Evolutionary conservation across 163 green algal species (phyloP).

Genomic region (Prototheca stagnorum): DNA sequence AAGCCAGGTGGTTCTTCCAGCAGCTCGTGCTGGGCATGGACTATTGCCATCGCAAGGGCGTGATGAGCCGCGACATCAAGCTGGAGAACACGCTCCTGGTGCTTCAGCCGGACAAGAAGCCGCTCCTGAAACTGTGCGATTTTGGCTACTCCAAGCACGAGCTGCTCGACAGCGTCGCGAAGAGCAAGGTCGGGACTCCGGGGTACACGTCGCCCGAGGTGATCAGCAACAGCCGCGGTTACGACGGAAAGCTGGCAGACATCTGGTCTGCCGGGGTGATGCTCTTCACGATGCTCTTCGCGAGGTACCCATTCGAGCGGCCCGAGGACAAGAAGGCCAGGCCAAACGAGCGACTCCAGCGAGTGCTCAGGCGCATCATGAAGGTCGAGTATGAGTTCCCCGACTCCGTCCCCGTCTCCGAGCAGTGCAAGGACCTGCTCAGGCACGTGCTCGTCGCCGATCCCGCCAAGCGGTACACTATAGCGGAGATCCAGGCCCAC

Average conservation of each 20-base stretch:
- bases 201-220: slow-evolving; percentile 35
- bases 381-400: slow-evolving; percentile 71
- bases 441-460: slow-evolving; percentile 69
- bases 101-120: slow-evolving; percentile 26
- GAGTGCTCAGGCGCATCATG: slow-evolving; percentile 61
- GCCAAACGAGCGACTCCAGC: slow-evolving; percentile 12
- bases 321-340: slow-evolving; percentile 21
- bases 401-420: slow-evolving; percentile 35
- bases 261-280: slow-evolving; percentile 65
- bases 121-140: slow-evolving; percentile 80
- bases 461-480: slow-evolving; percentile 49
- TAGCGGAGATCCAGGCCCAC: slow-evolving; percentile 71
- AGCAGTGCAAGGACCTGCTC: slow-evolving; percentile 76
- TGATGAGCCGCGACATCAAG: slow-evolving; percentile 74
- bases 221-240: slow-evolving; percentile 17
- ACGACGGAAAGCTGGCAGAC: slow-evolving; percentile 35
- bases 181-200: slow-evolving; percentile 44
- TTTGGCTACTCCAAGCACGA: slow-evolving; percentile 65
- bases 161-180: slow-evolving; percentile 38
- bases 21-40: slow-evolving; percentile 86
- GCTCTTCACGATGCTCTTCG: slow-evolving; percentile 75
- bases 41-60: slow-evolving; percentile 59
- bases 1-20: slow-evolving; percentile 87
- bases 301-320: slow-evolving; percentile 39
- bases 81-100: slow-evolving; percentile 64